Percentiles rank a stretch among this genome's conserved stretches.
Conservation (phyloP, 2,329 filamentous ascomycete species). For the Endoconidiophora laricicola region DNA sequence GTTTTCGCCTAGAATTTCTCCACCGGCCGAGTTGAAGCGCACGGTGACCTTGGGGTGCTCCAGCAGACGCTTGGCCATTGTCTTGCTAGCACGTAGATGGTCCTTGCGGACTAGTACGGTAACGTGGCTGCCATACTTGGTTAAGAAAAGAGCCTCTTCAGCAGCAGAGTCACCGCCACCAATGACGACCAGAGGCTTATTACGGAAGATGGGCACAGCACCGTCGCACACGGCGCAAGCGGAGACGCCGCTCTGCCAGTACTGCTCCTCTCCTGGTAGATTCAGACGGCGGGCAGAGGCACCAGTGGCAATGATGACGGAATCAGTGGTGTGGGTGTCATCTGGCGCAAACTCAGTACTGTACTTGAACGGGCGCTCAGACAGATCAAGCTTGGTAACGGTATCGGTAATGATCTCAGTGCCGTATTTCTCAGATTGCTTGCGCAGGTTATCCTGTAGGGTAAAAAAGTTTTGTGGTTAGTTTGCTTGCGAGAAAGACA, state of each 20-base stretch:
- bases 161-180: slow-evolving; percentile 93
- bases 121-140: slow-evolving; percentile 92
- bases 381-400: slow-evolving; percentile 73
- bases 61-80: slow-evolving; percentile 77
- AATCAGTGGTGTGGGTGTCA: slow-evolving; percentile 73
- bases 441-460: slow-evolving; percentile 68
- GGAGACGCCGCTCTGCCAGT: slow-evolving; percentile 94
- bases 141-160: slow-evolving; percentile 92
- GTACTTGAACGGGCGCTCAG: slow-evolving; percentile 73
- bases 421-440: slow-evolving; percentile 80
- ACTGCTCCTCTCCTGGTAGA: slow-evolving; percentile 78
- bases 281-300: slow-evolving; percentile 75
- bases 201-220: slow-evolving; percentile 89
- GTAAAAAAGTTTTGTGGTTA: background rate
- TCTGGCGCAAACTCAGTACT: slow-evolving; percentile 79
- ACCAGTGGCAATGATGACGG: slow-evolving; percentile 86
- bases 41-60: slow-evolving; percentile 82
- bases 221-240: slow-evolving; percentile 97
- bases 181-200: slow-evolving; percentile 90
- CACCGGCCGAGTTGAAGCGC: slow-evolving; percentile 64
- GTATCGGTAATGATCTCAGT: slow-evolving; percentile 90
- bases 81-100: slow-evolving; percentile 70
- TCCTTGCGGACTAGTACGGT: slow-evolving; percentile 84
- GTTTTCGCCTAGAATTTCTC: slow-evolving; percentile 67
- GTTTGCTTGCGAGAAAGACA: background rate